phyloP scores from a whole-genome alignment of 192 early-diverging fungal genomes.

The Rhizoclosmatium globosum region DNA sequence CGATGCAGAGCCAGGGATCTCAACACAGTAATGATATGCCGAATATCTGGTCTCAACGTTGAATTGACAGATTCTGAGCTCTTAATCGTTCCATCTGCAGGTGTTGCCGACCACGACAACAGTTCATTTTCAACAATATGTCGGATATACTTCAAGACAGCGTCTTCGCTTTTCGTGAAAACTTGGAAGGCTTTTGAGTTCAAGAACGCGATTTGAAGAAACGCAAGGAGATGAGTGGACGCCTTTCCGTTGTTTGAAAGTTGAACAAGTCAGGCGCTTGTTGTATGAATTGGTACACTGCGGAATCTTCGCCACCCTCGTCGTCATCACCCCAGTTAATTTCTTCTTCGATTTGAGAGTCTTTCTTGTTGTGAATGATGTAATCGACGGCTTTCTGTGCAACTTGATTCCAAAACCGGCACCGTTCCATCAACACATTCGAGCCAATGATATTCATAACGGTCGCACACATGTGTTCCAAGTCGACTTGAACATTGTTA shows the following conservation, averaged over 20 bases:
- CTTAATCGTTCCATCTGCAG: neutral
- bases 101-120: slow-evolving; percentile 18
- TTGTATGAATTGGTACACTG: slow-evolving; percentile 47
- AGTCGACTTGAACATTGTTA: too few relatives aligned
- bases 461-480: slow-evolving; percentile 22
- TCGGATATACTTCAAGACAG: slow-evolving; percentile 11
- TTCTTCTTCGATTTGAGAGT: slow-evolving; percentile 37
- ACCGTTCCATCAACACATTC: slow-evolving; percentile 42
- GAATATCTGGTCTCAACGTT: neutral
- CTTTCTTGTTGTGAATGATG: slow-evolving; percentile 27
- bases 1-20: neutral
- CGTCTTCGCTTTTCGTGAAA: slow-evolving; percentile 53
- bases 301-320: slow-evolving; percentile 42
- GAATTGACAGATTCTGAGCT: neutral
- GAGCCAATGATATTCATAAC: slow-evolving; percentile 52
- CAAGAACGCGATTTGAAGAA: slow-evolving; percentile 66
- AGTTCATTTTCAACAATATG: slow-evolving; percentile 16
- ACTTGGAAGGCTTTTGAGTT: slow-evolving; percentile 54
- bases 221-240: slow-evolving; percentile 48
- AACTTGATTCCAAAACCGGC: slow-evolving; percentile 14
- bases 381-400: too few relatives aligned
- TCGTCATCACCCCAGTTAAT: too few relatives aligned
- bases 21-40: neutral
- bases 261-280: slow-evolving; percentile 50
- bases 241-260: slow-evolving; percentile 52